These are phyloP conservation scores for Candida nemodendra DNA, from an alignment of 805 yeast species.

Conservation along the genomic window DNA sequence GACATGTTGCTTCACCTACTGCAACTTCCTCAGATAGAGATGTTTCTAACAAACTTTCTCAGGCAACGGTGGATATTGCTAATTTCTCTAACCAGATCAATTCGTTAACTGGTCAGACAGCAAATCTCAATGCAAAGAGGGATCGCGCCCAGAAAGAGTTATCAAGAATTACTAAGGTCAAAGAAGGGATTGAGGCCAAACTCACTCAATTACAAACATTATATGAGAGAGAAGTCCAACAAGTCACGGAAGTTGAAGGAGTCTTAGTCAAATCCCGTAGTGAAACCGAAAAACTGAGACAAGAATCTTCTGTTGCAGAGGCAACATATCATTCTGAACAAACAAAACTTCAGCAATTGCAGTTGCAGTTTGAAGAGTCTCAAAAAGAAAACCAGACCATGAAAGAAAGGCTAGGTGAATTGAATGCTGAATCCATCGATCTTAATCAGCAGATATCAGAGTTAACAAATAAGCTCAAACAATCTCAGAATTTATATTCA, in stretches of 20 bases:
- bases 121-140: constrained; percentile 66
- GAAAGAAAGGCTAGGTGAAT: constrained; percentile 64
- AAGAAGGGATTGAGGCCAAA: constrained; percentile 71
- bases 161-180: constrained; percentile 60
- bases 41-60: constrained; percentile 67
- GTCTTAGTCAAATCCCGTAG: constrained; percentile 55
- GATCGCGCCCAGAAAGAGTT: constrained; percentile 76
- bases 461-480: constrained; percentile 53
- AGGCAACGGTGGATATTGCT: constrained; percentile 82
- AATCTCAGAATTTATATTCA: constrained; percentile 59
- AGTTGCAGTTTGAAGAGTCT: constrained; percentile 59
- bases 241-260: constrained; percentile 69
- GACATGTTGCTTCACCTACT: constrained; percentile 2
- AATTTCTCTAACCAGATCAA: constrained; percentile 82
- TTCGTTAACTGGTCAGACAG: constrained; percentile 73
- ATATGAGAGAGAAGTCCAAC: constrained; percentile 76
- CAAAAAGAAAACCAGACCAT: constrained; percentile 64
- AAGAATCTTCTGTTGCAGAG: constrained; percentile 73
- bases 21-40: constrained; percentile 43
- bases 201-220: constrained; percentile 62
- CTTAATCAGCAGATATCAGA: constrained; percentile 55
- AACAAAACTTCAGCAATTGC: constrained; percentile 58
- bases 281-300: constrained; percentile 67
- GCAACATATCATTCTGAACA: constrained; percentile 75
- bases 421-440: constrained; percentile 66